A percentile compares a stretch with the other conserved stretches of the same genome.
Conservation (phyloP, 2,329 filamentous ascomycete species). For the Simplicillium aogashimaense region DNA sequence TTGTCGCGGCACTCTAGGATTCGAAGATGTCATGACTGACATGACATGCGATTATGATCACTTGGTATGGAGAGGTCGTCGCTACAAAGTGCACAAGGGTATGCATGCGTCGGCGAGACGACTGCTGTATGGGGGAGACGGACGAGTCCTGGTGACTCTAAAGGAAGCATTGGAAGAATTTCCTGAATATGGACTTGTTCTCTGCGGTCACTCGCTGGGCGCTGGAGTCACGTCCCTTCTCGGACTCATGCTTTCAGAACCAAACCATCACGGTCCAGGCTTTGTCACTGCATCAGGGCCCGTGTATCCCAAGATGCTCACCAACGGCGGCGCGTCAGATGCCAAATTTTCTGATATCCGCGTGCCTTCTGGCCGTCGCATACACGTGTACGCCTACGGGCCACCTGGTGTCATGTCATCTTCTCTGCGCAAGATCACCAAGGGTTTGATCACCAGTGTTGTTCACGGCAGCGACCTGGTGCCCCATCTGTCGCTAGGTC, state of each 20-base stretch:
- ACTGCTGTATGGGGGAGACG: slow-evolving; percentile 57
- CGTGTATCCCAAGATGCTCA: slow-evolving; percentile 27
- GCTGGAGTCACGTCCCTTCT: slow-evolving; percentile 61
- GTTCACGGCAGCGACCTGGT: slow-evolving; percentile 67
- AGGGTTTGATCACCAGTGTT: slow-evolving; percentile 64
- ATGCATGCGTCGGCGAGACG: slow-evolving; percentile 62
- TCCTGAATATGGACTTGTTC: slow-evolving; percentile 58
- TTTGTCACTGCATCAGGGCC: slow-evolving; percentile 52
- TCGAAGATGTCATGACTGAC: slow-evolving; percentile 64
- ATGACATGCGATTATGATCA: slow-evolving; percentile 67
- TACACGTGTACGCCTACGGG: slow-evolving; percentile 73
- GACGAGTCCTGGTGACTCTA: slow-evolving; percentile 55
- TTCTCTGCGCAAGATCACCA: slow-evolving; percentile 57
- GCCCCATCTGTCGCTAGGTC: slow-evolving; percentile 61
- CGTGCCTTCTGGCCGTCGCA: slow-evolving; percentile 57
- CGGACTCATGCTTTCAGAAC: slow-evolving; percentile 61
- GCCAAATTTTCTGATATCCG: slow-evolving; percentile 27
- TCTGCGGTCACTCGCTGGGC: slow-evolving; percentile 61
- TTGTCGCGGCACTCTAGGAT: slow-evolving; percentile 61
- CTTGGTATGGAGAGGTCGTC: slow-evolving; percentile 50
- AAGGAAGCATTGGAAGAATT: slow-evolving; percentile 57
- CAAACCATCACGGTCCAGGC: slow-evolving; percentile 40
- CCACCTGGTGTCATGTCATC: slow-evolving; percentile 65
- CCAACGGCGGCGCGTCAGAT: slow-evolving; percentile 17
- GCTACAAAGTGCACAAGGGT: slow-evolving; percentile 64